Evolutionary conservation across 805 yeast species (phyloP).

Genomic region (Candida gorgasii): DNA sequence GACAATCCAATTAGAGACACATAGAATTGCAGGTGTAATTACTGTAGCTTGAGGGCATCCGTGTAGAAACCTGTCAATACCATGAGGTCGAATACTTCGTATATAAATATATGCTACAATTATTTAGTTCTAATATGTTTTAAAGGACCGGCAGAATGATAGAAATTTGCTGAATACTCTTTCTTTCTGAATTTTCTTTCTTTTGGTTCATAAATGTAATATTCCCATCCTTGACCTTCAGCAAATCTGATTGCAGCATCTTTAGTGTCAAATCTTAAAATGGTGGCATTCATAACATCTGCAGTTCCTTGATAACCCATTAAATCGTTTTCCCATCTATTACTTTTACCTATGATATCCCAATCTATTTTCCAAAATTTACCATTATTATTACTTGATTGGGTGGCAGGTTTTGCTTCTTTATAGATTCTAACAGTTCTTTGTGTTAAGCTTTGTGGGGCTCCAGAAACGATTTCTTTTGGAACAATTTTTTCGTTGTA

Average conservation of each 20-base stretch:
- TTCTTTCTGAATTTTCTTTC: constrained; percentile 70
- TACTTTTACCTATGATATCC: constrained; percentile 74
- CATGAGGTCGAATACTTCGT: too few species aligned
- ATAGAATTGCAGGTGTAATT: too few species aligned
- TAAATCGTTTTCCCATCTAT: constrained; percentile 87
- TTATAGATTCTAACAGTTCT: constrained; percentile 77
- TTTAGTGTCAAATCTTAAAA: constrained; percentile 68
- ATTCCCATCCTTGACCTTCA: constrained; percentile 82
- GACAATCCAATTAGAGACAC: constrained; percentile 4
- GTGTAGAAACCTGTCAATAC: too few species aligned
- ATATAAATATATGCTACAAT: constrained; percentile 8
- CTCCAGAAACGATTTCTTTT: constrained; percentile 72
- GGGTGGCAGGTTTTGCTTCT: constrained; percentile 80
- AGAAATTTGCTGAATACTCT: constrained; percentile 71
- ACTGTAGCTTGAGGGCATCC: too few species aligned
- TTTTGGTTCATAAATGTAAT: constrained; percentile 80
- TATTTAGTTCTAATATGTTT: constrained; percentile 82
- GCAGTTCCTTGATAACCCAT: constrained; percentile 82
- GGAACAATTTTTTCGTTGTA: constrained; percentile 18
- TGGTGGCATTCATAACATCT: constrained; percentile 81
- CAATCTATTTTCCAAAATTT: constrained; percentile 76
- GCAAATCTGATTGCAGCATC: constrained; percentile 81
- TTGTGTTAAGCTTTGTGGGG: constrained; percentile 66
- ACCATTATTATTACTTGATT: constrained; percentile 61
- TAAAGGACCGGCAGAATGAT: constrained; percentile 66